Evolutionary conservation across 2,329 filamentous ascomycete genomes (phyloP), one percentile per base, ranked within the genome.

Genomic region (Canariomyces notabilis): DNA sequence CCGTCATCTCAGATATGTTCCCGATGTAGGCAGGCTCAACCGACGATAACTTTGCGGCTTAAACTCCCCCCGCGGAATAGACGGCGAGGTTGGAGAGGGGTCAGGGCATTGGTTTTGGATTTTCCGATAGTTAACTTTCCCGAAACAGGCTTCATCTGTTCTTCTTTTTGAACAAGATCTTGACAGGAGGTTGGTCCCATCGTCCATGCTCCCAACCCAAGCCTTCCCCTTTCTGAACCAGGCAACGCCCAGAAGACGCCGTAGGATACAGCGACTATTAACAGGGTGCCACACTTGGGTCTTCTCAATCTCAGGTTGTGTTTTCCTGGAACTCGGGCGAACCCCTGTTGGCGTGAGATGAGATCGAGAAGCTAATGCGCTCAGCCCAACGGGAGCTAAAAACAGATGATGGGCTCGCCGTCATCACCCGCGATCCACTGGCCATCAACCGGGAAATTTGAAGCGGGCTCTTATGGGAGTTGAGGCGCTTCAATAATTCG

Each of bases 331-430:
- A 38, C 37, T 29, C 35, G 32, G 45, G 40, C 39, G n/a, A 36
- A 11, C 50, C 52, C 48, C 47, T 49, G 42, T 46, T 46, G 35
- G 40, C 42, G 43, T 39, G n/a, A 34, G 29, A 46, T 40, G n/a
- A n/a, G n/a, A n/a, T 45, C 49, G 46, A 53, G 20, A 19, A 45
- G 42, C 44, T 45, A 54, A 48, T 44, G 40, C 37, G 41, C 42
- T 49, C 56, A 58, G 56, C 56, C 56, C 56, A 53, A 50, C 58
- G 59, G 58, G 58, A 61, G 41, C 58, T 59, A 59, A 58, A 60
- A 57, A 53, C 55, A 54, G 49, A 46, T 29, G 48, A 39, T 49
- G 44, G n/a, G 38, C 42, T 42, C 26, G 37, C 37, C 41, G 21
- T 53, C 42, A 48, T 51, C 52, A 49, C 45, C 47, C 49, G 44